Evolutionary conservation across 352 stramenopile species (phyloP).

Genomic region (Phytophthora meadii): DNA sequence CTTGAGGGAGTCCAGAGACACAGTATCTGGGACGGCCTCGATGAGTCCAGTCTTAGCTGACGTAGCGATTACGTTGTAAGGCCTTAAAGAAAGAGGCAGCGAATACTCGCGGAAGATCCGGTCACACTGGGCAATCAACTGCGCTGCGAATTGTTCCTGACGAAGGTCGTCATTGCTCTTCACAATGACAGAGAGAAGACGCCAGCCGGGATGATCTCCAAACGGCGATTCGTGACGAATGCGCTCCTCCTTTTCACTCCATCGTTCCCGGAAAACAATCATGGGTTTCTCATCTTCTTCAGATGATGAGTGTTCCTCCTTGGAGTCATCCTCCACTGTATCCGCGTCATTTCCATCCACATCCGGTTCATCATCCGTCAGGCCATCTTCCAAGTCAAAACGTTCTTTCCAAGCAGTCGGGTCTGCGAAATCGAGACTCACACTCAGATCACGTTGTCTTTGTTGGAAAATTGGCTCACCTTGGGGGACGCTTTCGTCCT

Average conservation of each 20-base stretch:
- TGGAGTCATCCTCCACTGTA: conserved; percentile 11
- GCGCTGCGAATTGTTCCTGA: conserved; percentile 98
- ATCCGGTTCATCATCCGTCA: conserved; percentile 58
- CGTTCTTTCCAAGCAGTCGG: conserved; percentile 74
- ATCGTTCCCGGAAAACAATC: conserved; percentile 86
- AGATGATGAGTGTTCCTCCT: conserved; percentile 19
- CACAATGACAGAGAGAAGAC: conserved; percentile 93
- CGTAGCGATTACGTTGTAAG: conserved; percentile 98
- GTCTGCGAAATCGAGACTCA: conserved; percentile 80
- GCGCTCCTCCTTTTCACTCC: conserved; percentile 77
- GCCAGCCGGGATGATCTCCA: conserved; percentile 64
- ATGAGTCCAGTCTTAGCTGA: conserved; percentile 95
- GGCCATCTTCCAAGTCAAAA: conserved; percentile 74
- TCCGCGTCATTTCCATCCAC: conserved; percentile 38
- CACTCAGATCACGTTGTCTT: conserved; percentile 61
- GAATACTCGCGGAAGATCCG: conserved; percentile 96
- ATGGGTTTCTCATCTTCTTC: conserved; percentile 69
- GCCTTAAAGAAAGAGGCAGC: conserved; percentile 92
- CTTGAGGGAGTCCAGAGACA: conserved; percentile 98
- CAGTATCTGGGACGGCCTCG: conserved; percentile 95
- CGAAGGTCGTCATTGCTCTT: conserved; percentile 98
- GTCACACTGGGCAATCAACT: conserved; percentile 96
- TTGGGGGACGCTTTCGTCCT: conserved; percentile 31
- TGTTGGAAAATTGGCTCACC: conserved; percentile 39
- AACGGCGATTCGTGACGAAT: conserved; percentile 66